These are phyloP conservation scores for Alisma plantagoaquatica DNA, from an alignment of 106 monocot species.

Conservation along the genomic window DNA sequence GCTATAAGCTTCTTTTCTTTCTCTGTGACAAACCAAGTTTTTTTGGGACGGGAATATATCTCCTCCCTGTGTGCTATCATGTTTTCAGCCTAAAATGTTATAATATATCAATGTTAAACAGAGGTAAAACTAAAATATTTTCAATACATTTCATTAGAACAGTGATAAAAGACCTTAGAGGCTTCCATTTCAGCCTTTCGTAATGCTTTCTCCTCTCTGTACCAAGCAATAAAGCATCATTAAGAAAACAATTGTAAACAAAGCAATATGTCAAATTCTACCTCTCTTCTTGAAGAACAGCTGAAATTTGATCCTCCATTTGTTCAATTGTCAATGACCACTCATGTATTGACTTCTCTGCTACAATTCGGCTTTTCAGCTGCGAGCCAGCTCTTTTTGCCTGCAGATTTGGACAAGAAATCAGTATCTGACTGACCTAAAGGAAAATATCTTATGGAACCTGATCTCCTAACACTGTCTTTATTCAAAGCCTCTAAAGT, in stretches of 20 bases:
- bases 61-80: conserved; percentile 87
- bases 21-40: conserved; percentile 83
- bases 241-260: not conserved
- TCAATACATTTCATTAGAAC: too few species aligned
- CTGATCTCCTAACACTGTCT: too few species aligned
- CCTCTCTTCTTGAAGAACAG: conserved; percentile 83
- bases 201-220: conserved; percentile 68
- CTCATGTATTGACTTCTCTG: conserved; percentile 63
- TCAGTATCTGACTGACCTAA: too few species aligned
- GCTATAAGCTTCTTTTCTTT: conserved; percentile 76
- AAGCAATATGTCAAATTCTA: conserved; percentile 8
- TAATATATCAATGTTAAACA: not conserved
- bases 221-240: conserved; percentile 2
- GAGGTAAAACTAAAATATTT: not conserved
- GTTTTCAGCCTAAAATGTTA: conserved; percentile 64
- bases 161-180: conserved; percentile 49
- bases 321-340: conserved; percentile 73
- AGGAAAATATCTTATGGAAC: too few species aligned
- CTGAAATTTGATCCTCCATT: conserved; percentile 78
- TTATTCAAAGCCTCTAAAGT: too few species aligned
- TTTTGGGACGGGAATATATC: conserved; percentile 91
- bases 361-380: conserved; percentile 73
- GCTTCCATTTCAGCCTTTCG: conserved; percentile 99
- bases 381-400: conserved; percentile 87
- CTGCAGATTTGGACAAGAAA: too few species aligned